Evolutionary conservation across 306 rosid genomes (phyloP).

Genomic region (Glycine tomentella): DNA sequence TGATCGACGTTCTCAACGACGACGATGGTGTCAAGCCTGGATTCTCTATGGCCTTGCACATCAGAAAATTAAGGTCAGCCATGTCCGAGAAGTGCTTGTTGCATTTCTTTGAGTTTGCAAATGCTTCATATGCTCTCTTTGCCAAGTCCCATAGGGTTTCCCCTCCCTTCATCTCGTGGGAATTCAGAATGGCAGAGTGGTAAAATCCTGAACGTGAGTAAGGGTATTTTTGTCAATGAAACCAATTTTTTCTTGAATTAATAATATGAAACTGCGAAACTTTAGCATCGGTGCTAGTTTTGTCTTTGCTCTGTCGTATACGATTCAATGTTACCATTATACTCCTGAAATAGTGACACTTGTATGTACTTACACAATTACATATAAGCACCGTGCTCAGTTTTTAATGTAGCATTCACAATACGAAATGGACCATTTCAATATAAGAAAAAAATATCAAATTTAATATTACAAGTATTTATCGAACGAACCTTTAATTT

Average conservation of each 20-base stretch:
- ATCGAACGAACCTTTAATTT: too few species aligned
- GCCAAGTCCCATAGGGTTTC: conserved; percentile 72
- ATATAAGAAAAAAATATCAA: too few species aligned
- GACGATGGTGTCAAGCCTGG: conserved; percentile 65
- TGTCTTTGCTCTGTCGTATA: background rate
- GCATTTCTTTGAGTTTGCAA: conserved; percentile 53
- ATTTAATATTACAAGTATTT: too few species aligned
- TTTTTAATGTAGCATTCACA: too few species aligned
- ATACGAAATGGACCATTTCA: too few species aligned
- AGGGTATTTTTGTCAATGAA: background rate
- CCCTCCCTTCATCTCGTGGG: conserved; percentile 64
- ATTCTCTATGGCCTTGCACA: conserved; percentile 68
- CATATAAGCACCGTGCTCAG: too few species aligned
- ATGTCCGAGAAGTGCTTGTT: conserved; percentile 69
- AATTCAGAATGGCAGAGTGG: conserved; percentile 67
- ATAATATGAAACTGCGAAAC: background rate
- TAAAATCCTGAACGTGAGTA: conserved; percentile 57
- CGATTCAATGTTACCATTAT: background rate
- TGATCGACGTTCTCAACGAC: conserved; percentile 55
- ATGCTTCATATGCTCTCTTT: conserved; percentile 47
- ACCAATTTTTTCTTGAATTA: background rate
- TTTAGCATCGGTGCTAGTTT: too few species aligned
- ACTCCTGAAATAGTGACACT: too few species aligned
- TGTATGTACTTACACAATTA: too few species aligned
- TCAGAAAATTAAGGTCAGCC: conserved; percentile 65